Percentiles rank a stretch among this genome's conserved stretches.
Conservation (phyloP, 768 basidiomycete species). For the Dictyophora rubrovolvata region DNA sequence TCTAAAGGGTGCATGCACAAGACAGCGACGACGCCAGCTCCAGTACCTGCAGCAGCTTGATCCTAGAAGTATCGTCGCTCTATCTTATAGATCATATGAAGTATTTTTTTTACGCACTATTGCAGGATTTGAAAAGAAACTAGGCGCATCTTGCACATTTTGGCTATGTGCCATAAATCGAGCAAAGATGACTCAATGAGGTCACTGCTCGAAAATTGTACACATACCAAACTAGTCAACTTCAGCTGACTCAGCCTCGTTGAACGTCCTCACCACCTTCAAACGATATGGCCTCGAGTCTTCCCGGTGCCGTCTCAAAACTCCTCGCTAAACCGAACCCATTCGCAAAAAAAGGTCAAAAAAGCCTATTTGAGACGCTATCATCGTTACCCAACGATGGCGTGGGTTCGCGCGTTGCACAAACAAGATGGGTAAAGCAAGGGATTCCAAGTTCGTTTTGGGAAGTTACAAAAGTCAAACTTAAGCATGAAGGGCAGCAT, state of each 20-base stretch:
- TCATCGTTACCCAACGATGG: slow-evolving; percentile 59
- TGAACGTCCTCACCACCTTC: not conserved
- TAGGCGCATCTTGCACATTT: not conserved
- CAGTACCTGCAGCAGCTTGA: slow-evolving; percentile 89
- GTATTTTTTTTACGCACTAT: not conserved
- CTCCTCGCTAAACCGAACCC: slow-evolving; percentile 1
- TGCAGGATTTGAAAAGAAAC: slow-evolving; percentile 7
- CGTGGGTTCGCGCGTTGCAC: slow-evolving; percentile 58
- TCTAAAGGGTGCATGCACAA: slow-evolving; percentile 97
- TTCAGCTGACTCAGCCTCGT: not conserved
- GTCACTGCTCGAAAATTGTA: not conserved
- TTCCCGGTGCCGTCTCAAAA: not conserved
- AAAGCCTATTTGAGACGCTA: slow-evolving; percentile 53
- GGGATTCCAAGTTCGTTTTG: slow-evolving; percentile 61
- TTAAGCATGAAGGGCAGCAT: slow-evolving; percentile 65
- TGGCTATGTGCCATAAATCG: not conserved
- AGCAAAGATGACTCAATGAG: not conserved
- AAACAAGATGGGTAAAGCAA: slow-evolving; percentile 64
- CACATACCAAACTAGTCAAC: not conserved
- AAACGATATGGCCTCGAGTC: slow-evolving; percentile 2
- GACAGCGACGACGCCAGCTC: slow-evolving; percentile 86
- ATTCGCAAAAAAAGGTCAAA: not conserved
- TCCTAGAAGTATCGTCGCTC: slow-evolving; percentile 41
- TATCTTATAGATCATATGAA: not conserved
- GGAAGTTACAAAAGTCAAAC: slow-evolving; percentile 58